These are phyloP conservation scores for Parastagonospora nodorum DNA, from an alignment of 2,329 filamentous ascomycete species.

Conservation along the genomic window DNA sequence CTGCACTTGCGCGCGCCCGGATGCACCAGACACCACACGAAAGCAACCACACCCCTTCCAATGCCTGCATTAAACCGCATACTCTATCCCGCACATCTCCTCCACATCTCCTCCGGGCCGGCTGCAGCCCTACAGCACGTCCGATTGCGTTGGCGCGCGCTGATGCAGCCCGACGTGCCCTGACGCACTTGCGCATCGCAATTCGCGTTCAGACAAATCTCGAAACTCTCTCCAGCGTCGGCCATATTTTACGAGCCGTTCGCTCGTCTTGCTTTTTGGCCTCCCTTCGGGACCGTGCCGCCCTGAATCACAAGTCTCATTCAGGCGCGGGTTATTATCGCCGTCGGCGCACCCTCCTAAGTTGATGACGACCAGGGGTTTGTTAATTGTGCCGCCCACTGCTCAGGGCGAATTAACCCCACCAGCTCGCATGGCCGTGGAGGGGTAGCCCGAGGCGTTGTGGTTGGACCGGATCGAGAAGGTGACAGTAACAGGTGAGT, in stretches of 20 bases:
- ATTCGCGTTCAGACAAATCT: constrained; percentile 1
- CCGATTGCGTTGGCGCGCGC: constrained; percentile 13
- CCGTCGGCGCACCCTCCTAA: constrained; percentile 30
- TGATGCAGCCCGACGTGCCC: constrained; percentile 16
- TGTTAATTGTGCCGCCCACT: constrained; percentile 25
- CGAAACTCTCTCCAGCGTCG: constrained; percentile 1
- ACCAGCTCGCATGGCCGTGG: constrained; percentile 26
- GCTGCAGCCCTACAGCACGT: constrained; percentile 31
- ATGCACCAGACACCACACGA: constrained; percentile 21
- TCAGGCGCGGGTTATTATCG: constrained; percentile 26
- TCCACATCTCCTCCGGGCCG: constrained; percentile 13
- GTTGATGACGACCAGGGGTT: constrained; percentile 20
- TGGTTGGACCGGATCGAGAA: constrained; percentile 30
- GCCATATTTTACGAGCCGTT: constrained; percentile 1
- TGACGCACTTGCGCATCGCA: constrained; percentile 17
- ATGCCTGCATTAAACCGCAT: constrained; percentile 1
- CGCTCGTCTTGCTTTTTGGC: constrained; percentile 15
- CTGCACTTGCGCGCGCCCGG: constrained; percentile 4
- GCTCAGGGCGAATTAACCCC: constrained; percentile 26
- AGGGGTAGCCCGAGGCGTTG: constrained; percentile 16
- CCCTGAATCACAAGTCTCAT: constrained; percentile 7
- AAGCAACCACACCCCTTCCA: constrained; percentile 24
- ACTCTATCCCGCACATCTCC: constrained; percentile 13
- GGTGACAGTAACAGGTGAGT: constrained; percentile 31
- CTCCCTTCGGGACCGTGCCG: constrained; percentile 11